Evolutionary conservation across 345 rosid species (phyloP), one percentile per base, ranked within the genome.

Genomic region (Melaleuca alternifolia): DNA sequence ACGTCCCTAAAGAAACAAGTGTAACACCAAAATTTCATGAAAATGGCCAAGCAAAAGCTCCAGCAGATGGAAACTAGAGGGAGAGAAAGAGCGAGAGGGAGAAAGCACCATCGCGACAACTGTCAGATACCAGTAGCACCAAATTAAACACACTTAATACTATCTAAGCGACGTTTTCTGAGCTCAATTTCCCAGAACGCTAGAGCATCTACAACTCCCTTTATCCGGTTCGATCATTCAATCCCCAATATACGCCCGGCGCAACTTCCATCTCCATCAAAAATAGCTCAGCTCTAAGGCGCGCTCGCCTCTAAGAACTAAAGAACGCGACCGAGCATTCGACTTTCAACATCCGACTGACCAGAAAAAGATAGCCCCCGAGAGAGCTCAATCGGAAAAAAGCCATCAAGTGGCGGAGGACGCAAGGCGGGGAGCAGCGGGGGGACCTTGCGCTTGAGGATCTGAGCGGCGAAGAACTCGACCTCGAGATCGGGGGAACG

Each of bases 381-480:
- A 75, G 48, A 76, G 52, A 48, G 30, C 41, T 24, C 54, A 26
- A 82, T 44, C 20, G 30, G n/a, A 3, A 30, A 28, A 18, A 28
- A 1, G 50, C 50, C 21, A 76, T 76, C 82, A 24, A 6, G 83
- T 10, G 10, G 51, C 1, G 23, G 8, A 33, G 54, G 52, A n/a
- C n/a, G n/a, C n/a, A 59, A 53, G 41, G 48, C 3, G 54, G 30
- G 51, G 28, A 21, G n/a, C n/a, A n/a, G n/a, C n/a, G n/a, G 46
- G 15, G 52, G 26, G n/a, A 97, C 99, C 98, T 97, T 97, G 84
- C 99, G 93, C 87, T 93, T 95, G 88, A 97, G 98, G 93, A 97
- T 97, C 93, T 97, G 98, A 50, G 99, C 98, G 26, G 99, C 95
- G 87, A 97, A 95, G 93, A 97, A 97, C 87, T 95, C 95, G 88